Percentiles rank a stretch among this genome's conserved stretches.
Conservation (phyloP, 2,329 filamentous ascomycete genomes). For the Aschersonia sp. region DNA sequence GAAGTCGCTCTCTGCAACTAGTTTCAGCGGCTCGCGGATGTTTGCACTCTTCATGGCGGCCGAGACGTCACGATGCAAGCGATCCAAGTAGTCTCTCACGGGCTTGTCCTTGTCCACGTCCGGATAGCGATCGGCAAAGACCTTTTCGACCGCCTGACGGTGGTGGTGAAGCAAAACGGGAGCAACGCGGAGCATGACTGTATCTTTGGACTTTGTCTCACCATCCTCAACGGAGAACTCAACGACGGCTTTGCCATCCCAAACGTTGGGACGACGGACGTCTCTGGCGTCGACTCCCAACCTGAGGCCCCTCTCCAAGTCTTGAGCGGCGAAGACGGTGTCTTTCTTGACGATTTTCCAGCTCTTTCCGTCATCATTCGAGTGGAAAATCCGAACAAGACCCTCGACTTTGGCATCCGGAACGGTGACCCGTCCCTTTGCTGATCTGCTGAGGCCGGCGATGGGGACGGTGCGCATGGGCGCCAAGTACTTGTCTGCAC, state of each 20-base stretch:
- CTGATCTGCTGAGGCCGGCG: constrained; percentile 4
- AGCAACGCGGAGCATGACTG: constrained; percentile 18
- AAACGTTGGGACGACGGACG: constrained; percentile 7
- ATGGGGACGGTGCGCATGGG: constrained; percentile 17
- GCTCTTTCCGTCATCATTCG: constrained; percentile 2
- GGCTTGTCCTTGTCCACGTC: constrained; percentile 6
- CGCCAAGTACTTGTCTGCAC: constrained; percentile 14
- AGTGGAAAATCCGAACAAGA: constrained; percentile 14
- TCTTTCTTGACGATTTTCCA: constrained; percentile 15
- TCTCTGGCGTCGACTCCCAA: constrained; percentile 21
- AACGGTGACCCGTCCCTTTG: constrained; percentile 8
- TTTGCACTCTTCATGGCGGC: neutral
- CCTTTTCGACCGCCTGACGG: constrained; percentile 12
- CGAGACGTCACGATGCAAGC: constrained; percentile 2
- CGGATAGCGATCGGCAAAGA: constrained; percentile 8
- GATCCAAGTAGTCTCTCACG: constrained; percentile 3
- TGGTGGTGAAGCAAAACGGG: constrained; percentile 23
- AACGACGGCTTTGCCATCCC: constrained; percentile 14
- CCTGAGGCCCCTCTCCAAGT: constrained; percentile 14
- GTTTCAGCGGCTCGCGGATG: constrained; percentile 1
- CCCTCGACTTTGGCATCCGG: neutral
- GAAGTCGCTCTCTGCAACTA: neutral
- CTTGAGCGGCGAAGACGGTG: constrained; percentile 12
- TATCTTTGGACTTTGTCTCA: constrained; percentile 7
- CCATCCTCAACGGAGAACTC: constrained; percentile 15